Evolutionary conservation across 164 flowering plant species (phyloP), one percentile per base, ranked within the genome.

Genomic region (Saururus chinensis): DNA sequence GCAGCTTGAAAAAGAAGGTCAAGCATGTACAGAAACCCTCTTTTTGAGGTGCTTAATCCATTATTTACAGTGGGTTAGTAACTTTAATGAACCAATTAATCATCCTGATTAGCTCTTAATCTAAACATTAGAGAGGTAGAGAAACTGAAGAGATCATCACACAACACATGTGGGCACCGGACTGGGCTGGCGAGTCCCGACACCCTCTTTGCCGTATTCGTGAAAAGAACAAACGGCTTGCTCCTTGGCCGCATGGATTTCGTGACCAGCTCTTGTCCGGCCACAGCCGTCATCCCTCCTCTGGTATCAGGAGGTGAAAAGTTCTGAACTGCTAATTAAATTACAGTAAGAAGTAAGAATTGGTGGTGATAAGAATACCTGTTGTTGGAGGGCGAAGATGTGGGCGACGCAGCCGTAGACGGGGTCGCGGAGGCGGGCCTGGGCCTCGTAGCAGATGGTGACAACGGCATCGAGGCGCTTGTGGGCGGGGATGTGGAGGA

Each of bases 381-480:
- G 96, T 71, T 89, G 96, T 61, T 92, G 98, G 37, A 92, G 91
- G 51, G 91, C 80, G 40, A 87, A 83, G 74, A 92, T 84, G 62
- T 87, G 90, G 65, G 92, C 82, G 14, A 92, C 96, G 40, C 96
- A 92, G 54, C 98, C 98, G 57, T 87, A 87, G 64, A 92, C 85
- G 13, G 98, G 98, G 62, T 92, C 96, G 24, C 96, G 67, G 19
- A 92, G 80, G 10, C 98, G 74, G 19, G 96, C 84, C 64, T 92
- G 96, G 57, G 98, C 98, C 71, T 92, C 98, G 63, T 84, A 92
- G 49, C 93, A 89, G 19, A 87, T 84, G 53, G 98, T 89, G 7
- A 89, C 84, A 21, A 89, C 96, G 8, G 96, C 95, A 53, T 92
- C 98, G 21, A 82, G 79, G 26, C 98, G 81, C 70, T 79, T 80